Evolutionary conservation across 2,329 filamentous ascomycete genomes (phyloP).

Genomic region (Aspergillus awamori): DNA sequence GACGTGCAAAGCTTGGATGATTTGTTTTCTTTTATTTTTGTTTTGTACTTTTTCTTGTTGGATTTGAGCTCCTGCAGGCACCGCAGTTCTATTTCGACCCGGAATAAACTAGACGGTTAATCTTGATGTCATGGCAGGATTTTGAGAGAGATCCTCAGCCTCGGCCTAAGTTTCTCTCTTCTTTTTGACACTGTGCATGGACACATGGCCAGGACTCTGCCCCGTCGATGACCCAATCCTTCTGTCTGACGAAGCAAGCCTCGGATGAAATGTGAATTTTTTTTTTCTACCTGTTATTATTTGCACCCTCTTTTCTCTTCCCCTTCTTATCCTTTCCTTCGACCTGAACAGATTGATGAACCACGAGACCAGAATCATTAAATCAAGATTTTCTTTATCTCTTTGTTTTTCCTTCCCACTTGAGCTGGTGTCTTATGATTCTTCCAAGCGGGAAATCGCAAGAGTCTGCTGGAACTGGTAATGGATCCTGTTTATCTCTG

Average conservation of each 20-base stretch:
- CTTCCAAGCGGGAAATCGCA: not conserved
- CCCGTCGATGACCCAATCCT: not conserved
- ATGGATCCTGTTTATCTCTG: not conserved
- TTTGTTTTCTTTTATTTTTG: conserved; percentile 20
- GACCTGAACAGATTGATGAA: conserved; percentile 16
- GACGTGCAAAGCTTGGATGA: conserved; percentile 31
- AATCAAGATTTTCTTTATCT: not conserved
- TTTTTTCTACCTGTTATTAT: conserved; percentile 5
- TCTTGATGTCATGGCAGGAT: conserved; percentile 9
- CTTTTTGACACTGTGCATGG: conserved; percentile 6
- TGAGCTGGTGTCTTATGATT: not conserved
- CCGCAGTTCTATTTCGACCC: conserved; percentile 6
- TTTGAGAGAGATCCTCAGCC: conserved; percentile 1
- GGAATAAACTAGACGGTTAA: conserved; percentile 6
- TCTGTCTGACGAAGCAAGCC: conserved; percentile 2
- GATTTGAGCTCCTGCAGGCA: conserved; percentile 12
- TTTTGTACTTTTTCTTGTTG: conserved; percentile 9
- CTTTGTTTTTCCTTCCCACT: not conserved
- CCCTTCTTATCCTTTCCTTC: conserved; percentile 8
- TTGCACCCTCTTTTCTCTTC: conserved; percentile 3
- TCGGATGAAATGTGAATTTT: conserved; percentile 9
- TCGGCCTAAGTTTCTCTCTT: not conserved
- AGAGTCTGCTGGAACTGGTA: not conserved
- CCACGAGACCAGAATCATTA: conserved; percentile 8
- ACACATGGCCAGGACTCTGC: conserved; percentile 9